phyloP scores from a whole-genome alignment of 2,329 filamentous ascomycete species.

The Colletotrichum caudatum region DNA sequence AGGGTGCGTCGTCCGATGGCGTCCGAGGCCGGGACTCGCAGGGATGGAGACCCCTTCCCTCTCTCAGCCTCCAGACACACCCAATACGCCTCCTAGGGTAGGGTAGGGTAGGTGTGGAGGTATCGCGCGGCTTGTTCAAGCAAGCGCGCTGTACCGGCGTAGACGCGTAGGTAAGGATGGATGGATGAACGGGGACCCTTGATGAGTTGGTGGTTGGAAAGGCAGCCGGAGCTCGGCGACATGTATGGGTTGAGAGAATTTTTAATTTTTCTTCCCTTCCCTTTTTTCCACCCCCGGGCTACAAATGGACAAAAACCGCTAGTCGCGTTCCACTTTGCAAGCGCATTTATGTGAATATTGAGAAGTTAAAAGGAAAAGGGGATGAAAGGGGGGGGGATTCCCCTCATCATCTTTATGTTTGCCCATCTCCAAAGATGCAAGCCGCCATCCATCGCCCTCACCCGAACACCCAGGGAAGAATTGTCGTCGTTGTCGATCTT shows the following conservation, averaged over 20 bases:
- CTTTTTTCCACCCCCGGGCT: conserved; percentile 1
- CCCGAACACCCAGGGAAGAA: background rate
- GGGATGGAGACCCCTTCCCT: background rate
- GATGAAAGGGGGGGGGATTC: background rate
- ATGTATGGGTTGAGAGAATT: conserved; percentile 5
- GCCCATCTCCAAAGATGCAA: background rate
- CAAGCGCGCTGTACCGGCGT: background rate
- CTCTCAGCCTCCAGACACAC: background rate
- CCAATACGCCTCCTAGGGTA: background rate
- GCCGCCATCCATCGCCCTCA: background rate
- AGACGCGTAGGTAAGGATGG: background rate
- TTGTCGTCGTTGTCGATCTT: background rate
- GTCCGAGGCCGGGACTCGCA: background rate
- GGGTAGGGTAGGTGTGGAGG: too few species aligned
- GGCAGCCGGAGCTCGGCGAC: conserved; percentile 13
- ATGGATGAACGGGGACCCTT: background rate
- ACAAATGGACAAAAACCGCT: conserved; percentile 9
- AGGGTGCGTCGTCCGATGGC: conserved; percentile 7
- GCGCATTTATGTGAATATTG: background rate
- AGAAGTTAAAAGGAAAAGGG: background rate
- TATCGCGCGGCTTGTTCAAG: background rate
- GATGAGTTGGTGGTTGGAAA: background rate
- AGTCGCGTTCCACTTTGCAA: conserved; percentile 35
- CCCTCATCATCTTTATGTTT: background rate
- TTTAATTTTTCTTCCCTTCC: background rate